phyloP scores from a whole-genome alignment of 768 basidiomycete genomes.

The Strobilomyces confusus region DNA sequence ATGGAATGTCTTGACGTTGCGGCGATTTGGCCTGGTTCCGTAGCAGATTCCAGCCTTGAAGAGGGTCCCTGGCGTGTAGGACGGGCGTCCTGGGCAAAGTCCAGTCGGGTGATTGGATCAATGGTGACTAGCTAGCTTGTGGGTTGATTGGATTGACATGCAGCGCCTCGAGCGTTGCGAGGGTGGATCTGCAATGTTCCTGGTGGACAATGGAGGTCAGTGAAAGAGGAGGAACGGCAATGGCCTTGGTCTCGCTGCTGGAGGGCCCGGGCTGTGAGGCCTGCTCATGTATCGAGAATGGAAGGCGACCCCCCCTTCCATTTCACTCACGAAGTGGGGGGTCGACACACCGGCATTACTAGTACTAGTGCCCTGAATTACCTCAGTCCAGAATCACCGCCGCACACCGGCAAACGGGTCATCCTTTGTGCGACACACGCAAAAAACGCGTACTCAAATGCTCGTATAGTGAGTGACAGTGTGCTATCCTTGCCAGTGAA shows the following conservation, averaged over 20 bases:
- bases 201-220: conserved; percentile 18
- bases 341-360: conserved; percentile 11
- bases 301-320: conserved; percentile 27
- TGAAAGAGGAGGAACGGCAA: conserved; percentile 14
- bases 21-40: conserved; percentile 27
- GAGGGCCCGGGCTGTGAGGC: conserved; percentile 21
- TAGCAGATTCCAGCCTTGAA: conserved; percentile 46
- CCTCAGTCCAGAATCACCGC: not conserved
- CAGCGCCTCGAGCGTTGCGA: conserved; percentile 23
- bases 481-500: conserved; percentile 13
- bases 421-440: not conserved
- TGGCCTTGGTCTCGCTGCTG: conserved; percentile 25
- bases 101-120: conserved; percentile 61
- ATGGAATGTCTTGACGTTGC: conserved; percentile 25
- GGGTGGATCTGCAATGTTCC: conserved; percentile 17
- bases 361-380: not conserved
- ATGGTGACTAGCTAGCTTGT: conserved; percentile 44
- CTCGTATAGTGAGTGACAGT: conserved; percentile 10
- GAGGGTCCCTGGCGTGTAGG: conserved; percentile 39
- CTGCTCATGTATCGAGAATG: conserved; percentile 19
- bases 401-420: not conserved
- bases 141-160: conserved; percentile 23
- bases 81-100: conserved; percentile 52
- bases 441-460: not conserved
- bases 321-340: conserved; percentile 9